phyloP scores from a whole-genome alignment of 202 grass and related monocot species.

The Panicum virgatum region DNA sequence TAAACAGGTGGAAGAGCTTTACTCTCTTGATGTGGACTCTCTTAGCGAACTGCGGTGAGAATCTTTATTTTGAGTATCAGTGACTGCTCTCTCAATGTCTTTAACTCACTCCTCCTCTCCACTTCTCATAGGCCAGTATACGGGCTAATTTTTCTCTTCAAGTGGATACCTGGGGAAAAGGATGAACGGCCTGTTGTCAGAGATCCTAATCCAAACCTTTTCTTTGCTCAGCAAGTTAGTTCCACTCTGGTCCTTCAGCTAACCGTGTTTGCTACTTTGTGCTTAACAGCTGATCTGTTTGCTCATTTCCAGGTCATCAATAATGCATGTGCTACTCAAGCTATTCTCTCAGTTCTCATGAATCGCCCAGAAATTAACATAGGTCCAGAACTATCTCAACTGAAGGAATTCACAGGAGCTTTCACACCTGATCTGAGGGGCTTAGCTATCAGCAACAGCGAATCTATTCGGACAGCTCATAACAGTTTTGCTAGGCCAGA shows the following conservation, averaged over 20 bases:
- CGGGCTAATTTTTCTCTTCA: slow-evolving; percentile 95
- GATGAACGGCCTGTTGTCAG: slow-evolving; percentile 72
- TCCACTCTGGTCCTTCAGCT: slow-evolving; percentile 7
- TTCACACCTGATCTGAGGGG: slow-evolving; percentile 93
- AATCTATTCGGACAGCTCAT: slow-evolving; percentile 83
- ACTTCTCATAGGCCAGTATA: slow-evolving; percentile 75
- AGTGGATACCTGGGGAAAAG: slow-evolving; percentile 81
- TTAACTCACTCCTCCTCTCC: slow-evolving; percentile 20
- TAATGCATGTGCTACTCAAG: slow-evolving; percentile 98
- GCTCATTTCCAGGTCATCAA: slow-evolving; percentile 75
- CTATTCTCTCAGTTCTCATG: slow-evolving; percentile 95
- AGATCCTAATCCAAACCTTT: slow-evolving; percentile 84
- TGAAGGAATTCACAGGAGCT: slow-evolving; percentile 92
- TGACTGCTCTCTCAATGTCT: neutral
- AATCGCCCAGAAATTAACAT: slow-evolving; percentile 88
- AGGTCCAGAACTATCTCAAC: slow-evolving; percentile 72
- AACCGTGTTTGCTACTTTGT: slow-evolving; percentile 10
- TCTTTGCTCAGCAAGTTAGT: slow-evolving; percentile 90
- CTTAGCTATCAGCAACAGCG: slow-evolving; percentile 89
- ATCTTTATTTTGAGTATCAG: slow-evolving; percentile 8
- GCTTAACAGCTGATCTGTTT: slow-evolving; percentile 20
- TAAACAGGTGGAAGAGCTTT: slow-evolving; percentile 92
- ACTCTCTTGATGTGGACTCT: slow-evolving; percentile 83
- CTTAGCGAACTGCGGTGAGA: slow-evolving; percentile 74
- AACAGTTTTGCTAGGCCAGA: slow-evolving; percentile 98